Evolutionary conservation across 2,329 filamentous ascomycete species (phyloP), one percentile per base, ranked within the genome.

Genomic region (Lachnellula hyalina): DNA sequence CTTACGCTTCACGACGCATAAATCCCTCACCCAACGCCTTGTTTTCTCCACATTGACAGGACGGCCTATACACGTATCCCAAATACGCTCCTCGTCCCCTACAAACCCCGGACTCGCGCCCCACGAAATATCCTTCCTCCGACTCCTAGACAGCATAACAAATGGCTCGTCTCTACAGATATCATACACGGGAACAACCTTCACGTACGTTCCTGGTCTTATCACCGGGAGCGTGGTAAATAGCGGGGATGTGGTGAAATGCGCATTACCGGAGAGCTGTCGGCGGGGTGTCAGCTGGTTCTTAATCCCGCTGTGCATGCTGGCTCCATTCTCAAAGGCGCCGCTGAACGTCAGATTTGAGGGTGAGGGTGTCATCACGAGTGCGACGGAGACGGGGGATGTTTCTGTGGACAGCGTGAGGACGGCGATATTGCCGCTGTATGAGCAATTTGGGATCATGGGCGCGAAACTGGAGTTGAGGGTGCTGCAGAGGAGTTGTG

Each of bases 111-210:
- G 94, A 66, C 87, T 99, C 52, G 87, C 90, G 52, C 86, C 90
- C 48, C 88, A 96, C 75, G 94, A 99, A 74, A 86, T 97, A 66
- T 97, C 94, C 47, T 93, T 99, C 72, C 82, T 99, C 34, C 92
- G 94, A 54, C 87, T 99, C 17, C 85, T 99, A 68, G 94, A 97
- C 72, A 82, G 90, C 63, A 81, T 99, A 66, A 99, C 94, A 68
- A 99, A 99, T 77, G 94, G 94, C 74, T 89, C 89, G 55, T 85
- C 88, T 53, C 90, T 97, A 75, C 92, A 96, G 68, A 96, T 99
- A 64, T 96, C 91, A 11, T 94, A 96, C 75, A 96, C 91, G 1
- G 94, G 94, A 69, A 97, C 94, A 0, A 92, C 90, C 1, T 82
- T 99, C 53, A 86, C 92, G 38, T 99, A 95, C 74, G 87, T 89